Percentiles rank a stretch among this genome's conserved stretches.
phyloP scores from a whole-genome alignment of 257 asterid species.

The Lithospermum erythrorhizon region DNA sequence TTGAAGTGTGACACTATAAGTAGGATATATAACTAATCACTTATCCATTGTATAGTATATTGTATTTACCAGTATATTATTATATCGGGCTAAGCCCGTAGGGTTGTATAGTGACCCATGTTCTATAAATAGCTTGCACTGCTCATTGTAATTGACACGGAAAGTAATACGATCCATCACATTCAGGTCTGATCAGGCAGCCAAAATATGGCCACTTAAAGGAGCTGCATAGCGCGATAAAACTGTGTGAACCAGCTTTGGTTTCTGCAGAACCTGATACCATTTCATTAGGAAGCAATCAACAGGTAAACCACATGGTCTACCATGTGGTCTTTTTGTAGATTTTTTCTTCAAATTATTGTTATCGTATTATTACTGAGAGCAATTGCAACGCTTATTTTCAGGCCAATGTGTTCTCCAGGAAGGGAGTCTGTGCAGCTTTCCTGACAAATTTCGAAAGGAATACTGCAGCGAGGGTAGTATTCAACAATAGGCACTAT shows the following conservation, averaged over 20 bases:
- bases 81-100: too few relatives aligned
- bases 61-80: too few relatives aligned
- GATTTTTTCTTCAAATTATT: neutral
- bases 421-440: slow-evolving; percentile 44
- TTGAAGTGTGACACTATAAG: neutral
- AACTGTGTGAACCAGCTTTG: slow-evolving; percentile 44
- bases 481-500: slow-evolving; percentile 37
- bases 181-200: slow-evolving; percentile 49
- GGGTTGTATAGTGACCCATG: too few relatives aligned
- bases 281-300: slow-evolving; percentile 36
- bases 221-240: slow-evolving; percentile 60
- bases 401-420: slow-evolving; percentile 46
- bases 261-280: slow-evolving; percentile 37
- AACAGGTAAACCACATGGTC: slow-evolving; percentile 27
- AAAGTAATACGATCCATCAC: too few relatives aligned
- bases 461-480: slow-evolving; percentile 30
- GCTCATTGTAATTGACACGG: too few relatives aligned
- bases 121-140: too few relatives aligned
- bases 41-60: too few relatives aligned
- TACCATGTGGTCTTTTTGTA: neutral
- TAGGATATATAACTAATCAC: neutral
- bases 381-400: neutral
- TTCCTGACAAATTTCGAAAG: slow-evolving; percentile 48
- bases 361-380: neutral
- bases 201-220: slow-evolving; percentile 57